Base-by-base conservation (phyloP, 2,329 filamentous ascomycete genomes). In the Aureobasidium namibiae region DNA sequence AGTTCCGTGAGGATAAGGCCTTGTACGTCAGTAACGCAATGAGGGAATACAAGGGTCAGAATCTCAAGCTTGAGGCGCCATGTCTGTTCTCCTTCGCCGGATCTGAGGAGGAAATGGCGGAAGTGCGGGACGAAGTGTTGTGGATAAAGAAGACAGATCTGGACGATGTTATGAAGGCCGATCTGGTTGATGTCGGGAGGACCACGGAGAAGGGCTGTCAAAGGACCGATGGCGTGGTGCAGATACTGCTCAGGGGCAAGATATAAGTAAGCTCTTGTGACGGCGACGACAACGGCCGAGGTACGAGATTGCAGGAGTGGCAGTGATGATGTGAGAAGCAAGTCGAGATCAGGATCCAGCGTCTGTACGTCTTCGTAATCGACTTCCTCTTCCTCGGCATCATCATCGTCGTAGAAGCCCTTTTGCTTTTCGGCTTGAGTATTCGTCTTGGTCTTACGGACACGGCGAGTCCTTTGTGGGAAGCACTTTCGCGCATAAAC, bases 61-160 rank as follows among this genome's bases (percentile, higher is more conserved):
- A 96, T 77, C 72, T 99, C 95, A 26, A 99, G 80, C 73, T 99
- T 99, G 39, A 97, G 80, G 62, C 88, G 86, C 89, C 91, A 96
- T 21, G 96, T 87, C 21, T 89, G 83, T 14, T 87, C 83, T 1
- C 87, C 78, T 69, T 99, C 94, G 0, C 85, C 87, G 45, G 87
- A 83, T 60, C 86, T 86, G 56, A 99, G 83, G 11, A 99, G 80
- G 70, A 99, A 99, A 74, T 96, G 94, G 34, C 88, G 89, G 18
- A 88, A 84, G 68, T 96, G 92, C 68, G 85, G 88, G 59, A 92
- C 88, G 70, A 99, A 99, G n/a, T 87, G 82, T 39, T 82, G 78
- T 0, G 94, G 90, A 16, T 84, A 80, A 29, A 80, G 77, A 11
- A 97, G 79, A 67, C 90, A 94, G 45, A 99, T 89, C n/a, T 90